A percentile compares a stretch with the other conserved stretches of the same genome.
These are phyloP conservation scores for Heliamphora exappendiculata DNA, from an alignment of 148 eudicot genomes.

Conservation along the genomic window DNA sequence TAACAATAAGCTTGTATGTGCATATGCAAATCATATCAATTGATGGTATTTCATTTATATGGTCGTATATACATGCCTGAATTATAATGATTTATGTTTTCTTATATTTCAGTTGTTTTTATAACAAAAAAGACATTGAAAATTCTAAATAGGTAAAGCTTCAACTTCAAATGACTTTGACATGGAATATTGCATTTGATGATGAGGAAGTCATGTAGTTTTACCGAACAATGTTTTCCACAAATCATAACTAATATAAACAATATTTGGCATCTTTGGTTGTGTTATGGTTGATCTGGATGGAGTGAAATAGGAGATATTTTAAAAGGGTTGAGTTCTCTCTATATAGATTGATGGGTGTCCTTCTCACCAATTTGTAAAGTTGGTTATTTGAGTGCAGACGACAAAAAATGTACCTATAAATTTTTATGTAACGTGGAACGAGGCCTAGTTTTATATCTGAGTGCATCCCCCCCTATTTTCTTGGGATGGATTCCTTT, in stretches of 20 bases:
- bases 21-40: background rate
- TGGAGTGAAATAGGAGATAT: no score
- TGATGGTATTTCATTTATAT: background rate
- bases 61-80: background rate
- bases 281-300: no score
- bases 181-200: background rate
- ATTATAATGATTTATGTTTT: background rate
- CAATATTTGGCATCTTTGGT: no score
- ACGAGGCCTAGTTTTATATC: background rate
- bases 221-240: background rate
- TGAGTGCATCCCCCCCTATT: background rate
- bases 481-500: background rate
- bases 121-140: background rate
- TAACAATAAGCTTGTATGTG: background rate
- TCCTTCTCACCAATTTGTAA: no score
- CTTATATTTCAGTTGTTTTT: background rate
- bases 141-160: no score
- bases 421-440: background rate
- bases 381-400: no score
- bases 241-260: background rate
- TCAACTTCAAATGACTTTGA: background rate
- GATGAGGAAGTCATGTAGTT: background rate
- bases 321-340: no score
- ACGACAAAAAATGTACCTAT: background rate
- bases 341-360: background rate